A percentile compares a stretch with the other conserved stretches of the same genome.
phyloP scores from a whole-genome alignment of 2,329 filamentous ascomycete species.

The Cercospora zeina region DNA sequence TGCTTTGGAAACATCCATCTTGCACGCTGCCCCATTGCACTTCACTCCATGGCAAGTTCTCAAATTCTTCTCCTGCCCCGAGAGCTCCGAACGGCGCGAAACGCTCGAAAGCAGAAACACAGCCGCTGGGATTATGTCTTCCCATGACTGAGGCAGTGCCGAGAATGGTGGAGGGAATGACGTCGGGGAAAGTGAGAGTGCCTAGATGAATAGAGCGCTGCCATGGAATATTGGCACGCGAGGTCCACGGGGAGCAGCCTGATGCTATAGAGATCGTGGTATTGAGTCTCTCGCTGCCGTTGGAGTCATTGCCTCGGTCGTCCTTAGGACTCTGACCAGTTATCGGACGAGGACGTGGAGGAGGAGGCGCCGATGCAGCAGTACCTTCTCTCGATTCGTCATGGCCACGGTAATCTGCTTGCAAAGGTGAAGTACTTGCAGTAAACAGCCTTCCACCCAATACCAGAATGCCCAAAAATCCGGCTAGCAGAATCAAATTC shows the following conservation, averaged over 20 bases:
- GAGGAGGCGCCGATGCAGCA: not conserved
- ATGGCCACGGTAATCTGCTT: not conserved
- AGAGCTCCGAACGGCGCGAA: not conserved
- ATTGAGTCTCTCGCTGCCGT: not conserved
- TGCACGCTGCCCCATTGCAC: constrained; percentile 2
- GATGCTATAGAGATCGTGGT: not conserved
- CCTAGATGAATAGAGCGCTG: not conserved
- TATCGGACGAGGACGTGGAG: not conserved
- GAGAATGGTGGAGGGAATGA: not conserved
- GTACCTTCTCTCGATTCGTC: not conserved
- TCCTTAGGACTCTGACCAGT: not conserved
- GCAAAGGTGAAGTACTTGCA: not conserved
- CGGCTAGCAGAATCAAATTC: not conserved
- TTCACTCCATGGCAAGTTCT: not conserved
- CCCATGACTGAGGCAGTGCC: not conserved
- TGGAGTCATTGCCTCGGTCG: not conserved
- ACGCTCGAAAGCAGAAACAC: not conserved
- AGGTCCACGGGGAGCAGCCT: not conserved
- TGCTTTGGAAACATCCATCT: not conserved
- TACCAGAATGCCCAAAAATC: not conserved
- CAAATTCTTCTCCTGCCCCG: not conserved
- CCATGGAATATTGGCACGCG: not conserved
- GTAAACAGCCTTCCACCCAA: not conserved
- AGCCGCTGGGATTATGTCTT: not conserved
- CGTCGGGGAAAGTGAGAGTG: not conserved